Evolutionary conservation across 148 eudicot genomes (phyloP).

Genomic region (Oxyria digyna): DNA sequence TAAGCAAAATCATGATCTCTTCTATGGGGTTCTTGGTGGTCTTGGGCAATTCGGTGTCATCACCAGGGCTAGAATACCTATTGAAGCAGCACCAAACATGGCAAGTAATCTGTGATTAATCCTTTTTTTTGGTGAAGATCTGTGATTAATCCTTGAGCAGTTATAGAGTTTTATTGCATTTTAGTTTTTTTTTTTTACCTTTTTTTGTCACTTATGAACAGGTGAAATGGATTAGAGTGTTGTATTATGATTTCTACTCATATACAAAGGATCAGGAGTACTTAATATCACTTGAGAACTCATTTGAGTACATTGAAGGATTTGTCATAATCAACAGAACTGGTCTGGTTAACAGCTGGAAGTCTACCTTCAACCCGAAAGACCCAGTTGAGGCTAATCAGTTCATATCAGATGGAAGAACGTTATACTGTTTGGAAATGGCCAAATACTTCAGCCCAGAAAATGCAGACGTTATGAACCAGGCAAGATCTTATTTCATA

Average conservation of each 20-base stretch:
- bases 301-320: conserved; percentile 87
- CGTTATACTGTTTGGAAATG: conserved; percentile 75
- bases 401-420: conserved; percentile 68
- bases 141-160: neutral
- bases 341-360: conserved; percentile 77
- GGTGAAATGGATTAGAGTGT: conserved; percentile 93
- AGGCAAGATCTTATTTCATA: conserved; percentile 31
- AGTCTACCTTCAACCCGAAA: conserved; percentile 65
- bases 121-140: no score
- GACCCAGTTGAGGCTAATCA: conserved; percentile 59
- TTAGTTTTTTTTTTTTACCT: neutral
- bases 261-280: conserved; percentile 84
- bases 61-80: conserved; percentile 44
- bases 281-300: conserved; percentile 46
- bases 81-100: conserved; percentile 41
- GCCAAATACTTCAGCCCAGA: conserved; percentile 72
- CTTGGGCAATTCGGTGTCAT: conserved; percentile 65
- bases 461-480: conserved; percentile 22
- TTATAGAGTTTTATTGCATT: neutral
- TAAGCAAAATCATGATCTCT: conserved; percentile 28
- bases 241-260: conserved; percentile 56
- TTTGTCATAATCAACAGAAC: conserved; percentile 83
- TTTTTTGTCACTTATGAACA: conserved; percentile 16
- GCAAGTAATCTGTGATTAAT: conserved; percentile 13
- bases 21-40: conserved; percentile 50